Conservation (phyloP, 345 rosid genomes). For the Microthlaspi erraticum region DNA sequence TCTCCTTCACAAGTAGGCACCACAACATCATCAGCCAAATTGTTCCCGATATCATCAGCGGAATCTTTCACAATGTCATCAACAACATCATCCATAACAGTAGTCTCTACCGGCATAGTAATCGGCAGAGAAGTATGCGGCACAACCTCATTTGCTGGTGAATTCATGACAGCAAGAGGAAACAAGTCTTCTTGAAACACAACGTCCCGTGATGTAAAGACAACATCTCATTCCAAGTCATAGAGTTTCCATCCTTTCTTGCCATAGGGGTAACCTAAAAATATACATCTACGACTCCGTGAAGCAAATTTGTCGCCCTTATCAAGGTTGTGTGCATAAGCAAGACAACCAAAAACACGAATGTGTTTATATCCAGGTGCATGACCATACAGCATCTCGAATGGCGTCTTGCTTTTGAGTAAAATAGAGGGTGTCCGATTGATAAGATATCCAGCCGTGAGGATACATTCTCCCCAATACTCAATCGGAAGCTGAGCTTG, state of each 20-base stretch:
- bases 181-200: background rate
- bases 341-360: background rate
- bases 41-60: too few relatives aligned
- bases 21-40: too few relatives aligned
- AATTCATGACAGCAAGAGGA: background rate
- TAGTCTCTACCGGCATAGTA: background rate
- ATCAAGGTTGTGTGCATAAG: background rate
- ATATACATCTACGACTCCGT: background rate
- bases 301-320: background rate
- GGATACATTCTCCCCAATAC: background rate
- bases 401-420: background rate
- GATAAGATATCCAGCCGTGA: background rate
- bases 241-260: background rate
- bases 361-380: background rate
- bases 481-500: background rate
- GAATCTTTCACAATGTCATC: background rate
- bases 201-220: background rate
- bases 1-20: too few relatives aligned
- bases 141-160: background rate
- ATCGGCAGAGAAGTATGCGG: rapidly evolving
- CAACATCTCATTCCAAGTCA: background rate
- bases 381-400: background rate
- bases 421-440: background rate
- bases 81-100: too few relatives aligned
- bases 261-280: background rate